Evolutionary conservation across 352 stramenopile species (phyloP).

Genomic region (Phytophthora foliorum): DNA sequence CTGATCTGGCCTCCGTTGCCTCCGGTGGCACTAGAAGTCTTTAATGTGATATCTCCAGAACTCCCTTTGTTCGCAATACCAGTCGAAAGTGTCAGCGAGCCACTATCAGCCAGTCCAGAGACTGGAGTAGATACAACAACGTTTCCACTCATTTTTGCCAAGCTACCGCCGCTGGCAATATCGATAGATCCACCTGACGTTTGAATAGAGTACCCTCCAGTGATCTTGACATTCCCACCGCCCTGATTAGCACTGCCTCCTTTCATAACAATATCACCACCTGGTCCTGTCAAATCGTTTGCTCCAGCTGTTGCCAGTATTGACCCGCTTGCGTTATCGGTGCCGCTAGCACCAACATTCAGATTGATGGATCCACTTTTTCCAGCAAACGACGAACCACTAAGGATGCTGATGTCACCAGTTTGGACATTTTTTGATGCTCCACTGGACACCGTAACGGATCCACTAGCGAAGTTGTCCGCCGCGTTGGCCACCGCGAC

Average conservation of each 20-base stretch:
- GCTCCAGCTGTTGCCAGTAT: constrained; percentile 28
- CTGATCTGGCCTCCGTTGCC: constrained; percentile 37
- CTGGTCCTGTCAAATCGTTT: constrained; percentile 31
- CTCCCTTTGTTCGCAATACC: constrained; percentile 29
- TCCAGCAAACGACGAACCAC: constrained; percentile 26
- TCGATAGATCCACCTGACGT: constrained; percentile 27
- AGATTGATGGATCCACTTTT: constrained; percentile 37
- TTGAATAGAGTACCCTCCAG: constrained; percentile 30
- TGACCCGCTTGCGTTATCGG: constrained; percentile 12
- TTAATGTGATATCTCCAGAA: constrained; percentile 30
- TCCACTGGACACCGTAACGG: constrained; percentile 34
- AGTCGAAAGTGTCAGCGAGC: constrained; percentile 25
- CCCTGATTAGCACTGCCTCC: constrained; percentile 24
- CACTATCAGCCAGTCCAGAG: constrained; percentile 25
- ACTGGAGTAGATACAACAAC: constrained; percentile 18
- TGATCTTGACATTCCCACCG: constrained; percentile 13
- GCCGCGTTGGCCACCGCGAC: constrained; percentile 13
- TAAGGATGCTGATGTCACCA: constrained; percentile 27
- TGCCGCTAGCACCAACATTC: constrained; percentile 20
- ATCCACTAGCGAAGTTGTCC: constrained; percentile 31
- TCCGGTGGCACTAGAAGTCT: constrained; percentile 20
- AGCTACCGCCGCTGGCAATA: constrained; percentile 28
- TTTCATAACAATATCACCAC: constrained; percentile 26
- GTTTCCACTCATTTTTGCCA: constrained; percentile 35
- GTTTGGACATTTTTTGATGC: constrained; percentile 34